Conservation (phyloP, 2,329 filamentous ascomycete species). For the Cercospora citrullina region DNA sequence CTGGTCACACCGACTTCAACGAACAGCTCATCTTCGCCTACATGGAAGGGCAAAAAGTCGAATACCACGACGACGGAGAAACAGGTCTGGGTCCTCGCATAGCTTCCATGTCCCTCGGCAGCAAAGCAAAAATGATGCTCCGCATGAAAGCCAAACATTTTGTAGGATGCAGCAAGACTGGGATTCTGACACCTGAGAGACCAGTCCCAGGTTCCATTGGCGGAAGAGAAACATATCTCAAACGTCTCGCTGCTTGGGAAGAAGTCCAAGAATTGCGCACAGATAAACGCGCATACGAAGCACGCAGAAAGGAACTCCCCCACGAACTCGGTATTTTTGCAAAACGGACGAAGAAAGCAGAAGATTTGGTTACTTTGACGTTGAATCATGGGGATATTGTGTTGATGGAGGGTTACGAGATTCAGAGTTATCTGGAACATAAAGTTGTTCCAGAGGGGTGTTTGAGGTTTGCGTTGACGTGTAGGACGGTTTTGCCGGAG, state of each 20-base stretch:
- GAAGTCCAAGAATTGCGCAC: constrained; percentile 32
- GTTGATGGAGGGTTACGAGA: constrained; percentile 60
- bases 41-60: constrained; percentile 60
- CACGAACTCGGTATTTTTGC: constrained; percentile 41
- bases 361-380: constrained; percentile 46
- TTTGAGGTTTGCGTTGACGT: constrained; percentile 59
- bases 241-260: constrained; percentile 38
- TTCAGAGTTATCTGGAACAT: constrained; percentile 64
- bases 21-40: constrained; percentile 65
- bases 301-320: constrained; percentile 38
- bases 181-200: constrained; percentile 37
- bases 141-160: constrained; percentile 57
- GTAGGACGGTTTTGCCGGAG: constrained; percentile 52
- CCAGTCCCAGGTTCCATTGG: constrained; percentile 30
- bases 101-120: constrained; percentile 62
- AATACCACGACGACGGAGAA: constrained; percentile 69
- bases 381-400: constrained; percentile 65
- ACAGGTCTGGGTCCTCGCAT: constrained; percentile 62
- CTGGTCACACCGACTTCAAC: constrained; percentile 54
- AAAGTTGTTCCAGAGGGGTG: constrained; percentile 53
- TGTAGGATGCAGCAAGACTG: constrained; percentile 39
- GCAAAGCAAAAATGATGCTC: constrained; percentile 59
- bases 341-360: constrained; percentile 37
- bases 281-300: constrained; percentile 30
- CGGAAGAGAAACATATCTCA: constrained; percentile 34